These are phyloP conservation scores for Penicillium sp. DNA, from an alignment of 2,329 filamentous ascomycete genomes.

Conservation along the genomic window DNA sequence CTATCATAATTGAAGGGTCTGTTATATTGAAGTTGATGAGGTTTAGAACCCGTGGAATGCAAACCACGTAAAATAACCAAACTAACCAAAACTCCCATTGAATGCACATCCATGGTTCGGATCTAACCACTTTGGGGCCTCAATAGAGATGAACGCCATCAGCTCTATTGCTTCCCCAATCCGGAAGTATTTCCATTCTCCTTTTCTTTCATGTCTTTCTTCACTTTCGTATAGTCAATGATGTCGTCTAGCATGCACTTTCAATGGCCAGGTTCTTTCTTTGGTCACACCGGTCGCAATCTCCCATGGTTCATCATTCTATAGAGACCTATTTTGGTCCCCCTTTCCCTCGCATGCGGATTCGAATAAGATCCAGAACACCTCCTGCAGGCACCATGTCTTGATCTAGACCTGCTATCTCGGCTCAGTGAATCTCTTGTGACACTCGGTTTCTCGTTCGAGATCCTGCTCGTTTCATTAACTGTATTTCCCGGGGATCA, in stretches of 20 bases:
- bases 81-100: neutral
- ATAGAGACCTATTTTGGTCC: neutral
- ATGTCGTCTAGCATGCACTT: neutral
- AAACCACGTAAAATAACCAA: no score
- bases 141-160: neutral
- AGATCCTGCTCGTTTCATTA: neutral
- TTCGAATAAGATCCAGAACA: neutral
- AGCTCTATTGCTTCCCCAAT: conserved; percentile 2
- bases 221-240: neutral
- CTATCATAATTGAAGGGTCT: no score
- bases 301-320: neutral
- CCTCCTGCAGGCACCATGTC: neutral
- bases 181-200: neutral
- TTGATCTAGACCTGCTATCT: neutral
- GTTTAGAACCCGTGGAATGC: no score
- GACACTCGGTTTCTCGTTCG: neutral
- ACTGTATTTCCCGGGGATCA: neutral
- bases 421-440: neutral
- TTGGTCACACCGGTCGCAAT: neutral
- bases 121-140: neutral
- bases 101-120: neutral
- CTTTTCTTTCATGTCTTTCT: neutral
- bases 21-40: no score
- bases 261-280: neutral
- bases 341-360: neutral